Evolutionary conservation across 2,329 filamentous ascomycete species (phyloP), one percentile per base, ranked within the genome.

Genomic region (Colletotrichum gigasporum): DNA sequence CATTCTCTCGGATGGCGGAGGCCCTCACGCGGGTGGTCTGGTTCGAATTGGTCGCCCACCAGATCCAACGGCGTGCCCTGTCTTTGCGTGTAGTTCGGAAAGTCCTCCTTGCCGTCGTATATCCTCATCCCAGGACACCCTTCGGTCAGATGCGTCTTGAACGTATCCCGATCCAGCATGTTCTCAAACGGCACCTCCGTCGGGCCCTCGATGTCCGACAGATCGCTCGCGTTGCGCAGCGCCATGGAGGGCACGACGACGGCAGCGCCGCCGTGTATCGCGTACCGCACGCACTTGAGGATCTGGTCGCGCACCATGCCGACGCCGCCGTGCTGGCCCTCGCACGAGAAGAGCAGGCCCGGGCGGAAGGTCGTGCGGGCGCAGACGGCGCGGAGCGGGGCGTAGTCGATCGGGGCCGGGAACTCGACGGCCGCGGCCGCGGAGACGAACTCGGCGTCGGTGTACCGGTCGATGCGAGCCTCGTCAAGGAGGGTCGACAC

Each of bases 241-340:
- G 72, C 70, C 66, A 80, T 79, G 1, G 74, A 74, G 2, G 78
- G 78, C 2, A 80, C 37, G 3, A 79, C 77, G 1, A 79, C 39
- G 0, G 73, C 72, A 34, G 69, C 78, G 6, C 78, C 78, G 26
- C 71, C 77, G 47, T 72, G 70, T 42, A 80, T 79, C 4, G 78
- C 75, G 53, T 78, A 80, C 16, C 78, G 73, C 5, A 80, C 71
- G 67, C 78, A 80, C 50, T 78, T 79, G 3, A 80, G 67, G 18
- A 80, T 78, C 65, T 78, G 76, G 59, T 79, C 78, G 26, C 78
- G 72, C 35, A 80, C 69, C 73, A 79, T 78, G 37, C 75, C 77
- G 47, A 80, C 71, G 24, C 77, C 77, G 34, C 78, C 78, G 30
- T 75, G 73, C 55, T 77, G 76, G 5, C 74, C 76, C 48, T 79